Evolutionary conservation across 345 rosid genomes (phyloP).

Genomic region (Brassica juncea): DNA sequence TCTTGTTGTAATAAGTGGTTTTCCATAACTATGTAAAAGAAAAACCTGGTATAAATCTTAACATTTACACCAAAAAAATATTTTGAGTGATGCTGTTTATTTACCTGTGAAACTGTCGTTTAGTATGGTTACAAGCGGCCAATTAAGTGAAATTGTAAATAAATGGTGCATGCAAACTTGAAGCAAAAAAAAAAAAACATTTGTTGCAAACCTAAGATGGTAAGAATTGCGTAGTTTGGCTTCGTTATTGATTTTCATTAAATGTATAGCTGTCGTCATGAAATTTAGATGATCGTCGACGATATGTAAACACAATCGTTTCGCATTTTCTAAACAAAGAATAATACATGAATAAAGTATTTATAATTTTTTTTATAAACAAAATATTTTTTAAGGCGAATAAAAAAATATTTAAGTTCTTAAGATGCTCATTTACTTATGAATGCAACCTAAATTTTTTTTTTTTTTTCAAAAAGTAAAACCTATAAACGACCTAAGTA

Average conservation of each 20-base stretch:
- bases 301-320: background rate
- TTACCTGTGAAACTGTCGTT: background rate
- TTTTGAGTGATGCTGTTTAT: background rate
- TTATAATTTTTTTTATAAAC: background rate
- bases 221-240: too few relatives aligned
- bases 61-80: background rate
- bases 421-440: too few relatives aligned
- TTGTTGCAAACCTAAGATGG: background rate
- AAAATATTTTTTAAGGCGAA: too few relatives aligned
- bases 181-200: background rate
- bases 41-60: too few relatives aligned
- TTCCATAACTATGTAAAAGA: too few relatives aligned
- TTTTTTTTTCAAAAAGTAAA: too few relatives aligned
- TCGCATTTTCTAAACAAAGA: background rate
- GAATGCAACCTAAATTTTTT: too few relatives aligned
- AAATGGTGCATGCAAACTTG: background rate
- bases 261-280: too few relatives aligned
- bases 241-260: too few relatives aligned
- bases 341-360: background rate
- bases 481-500: too few relatives aligned
- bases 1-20: too few relatives aligned
- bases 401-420: background rate
- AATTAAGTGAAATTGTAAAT: background rate
- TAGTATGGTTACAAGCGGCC: background rate
- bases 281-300: too few relatives aligned